A percentile compares a stretch with the other conserved stretches of the same genome.
Conservation (phyloP, 345 rosid species). For the Eucalyptus decipiens region DNA sequence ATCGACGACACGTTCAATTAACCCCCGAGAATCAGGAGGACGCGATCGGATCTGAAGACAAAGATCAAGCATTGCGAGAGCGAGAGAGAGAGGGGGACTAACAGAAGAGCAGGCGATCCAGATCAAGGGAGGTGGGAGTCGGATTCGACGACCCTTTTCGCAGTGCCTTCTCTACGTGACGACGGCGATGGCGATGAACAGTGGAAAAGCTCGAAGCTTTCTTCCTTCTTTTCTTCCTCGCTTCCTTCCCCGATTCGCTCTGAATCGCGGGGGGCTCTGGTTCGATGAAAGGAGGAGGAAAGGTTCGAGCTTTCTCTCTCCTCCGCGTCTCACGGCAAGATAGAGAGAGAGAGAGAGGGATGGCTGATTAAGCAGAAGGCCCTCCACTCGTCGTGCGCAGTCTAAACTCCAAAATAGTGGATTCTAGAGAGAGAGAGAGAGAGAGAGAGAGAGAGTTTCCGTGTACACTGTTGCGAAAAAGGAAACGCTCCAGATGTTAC, state of each 20-base stretch:
- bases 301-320: neutral
- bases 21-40: neutral
- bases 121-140: neutral
- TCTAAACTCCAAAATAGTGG: neutral
- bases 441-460: neutral
- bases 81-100: neutral
- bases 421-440: neutral
- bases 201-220: neutral
- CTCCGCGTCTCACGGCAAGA: neutral
- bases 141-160: neutral
- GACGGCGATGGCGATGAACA: neutral
- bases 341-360: neutral
- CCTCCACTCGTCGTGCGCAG: neutral
- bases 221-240: neutral
- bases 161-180: neutral
- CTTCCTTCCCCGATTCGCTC: neutral
- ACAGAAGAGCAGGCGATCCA: neutral
- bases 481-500: neutral
- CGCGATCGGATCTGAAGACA: neutral
- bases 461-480: neutral
- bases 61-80: neutral
- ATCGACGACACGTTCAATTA: neutral
- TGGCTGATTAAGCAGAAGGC: neutral
- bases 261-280: neutral
- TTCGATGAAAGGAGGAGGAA: neutral